These are phyloP conservation scores for Coccomyxa sp. DNA, from an alignment of 139 green algal genomes.

Conservation along the genomic window DNA sequence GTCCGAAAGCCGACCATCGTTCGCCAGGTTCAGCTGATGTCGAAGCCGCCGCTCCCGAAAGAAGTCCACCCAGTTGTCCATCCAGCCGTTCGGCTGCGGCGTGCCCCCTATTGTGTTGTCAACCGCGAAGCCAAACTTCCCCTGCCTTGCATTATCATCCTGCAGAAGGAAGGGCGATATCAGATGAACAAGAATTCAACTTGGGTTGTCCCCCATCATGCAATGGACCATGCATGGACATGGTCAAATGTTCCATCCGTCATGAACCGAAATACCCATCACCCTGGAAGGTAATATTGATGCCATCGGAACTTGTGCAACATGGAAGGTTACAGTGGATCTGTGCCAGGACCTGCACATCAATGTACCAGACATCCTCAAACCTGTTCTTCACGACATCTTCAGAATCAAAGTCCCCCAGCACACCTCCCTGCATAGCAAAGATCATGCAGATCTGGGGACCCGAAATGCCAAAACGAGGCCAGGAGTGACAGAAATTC, in stretches of 20 bases:
- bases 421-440: background rate
- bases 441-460: background rate
- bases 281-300: background rate
- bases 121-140: slow-evolving; percentile 85
- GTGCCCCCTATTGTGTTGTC: slow-evolving; percentile 93
- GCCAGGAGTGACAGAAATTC: background rate
- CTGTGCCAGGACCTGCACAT: background rate
- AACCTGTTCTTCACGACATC: background rate
- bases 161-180: slow-evolving; percentile 10
- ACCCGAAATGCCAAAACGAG: background rate
- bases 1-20: slow-evolving; percentile 49
- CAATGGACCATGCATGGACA: background rate
- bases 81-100: slow-evolving; percentile 91
- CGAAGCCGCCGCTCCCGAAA: slow-evolving; percentile 65
- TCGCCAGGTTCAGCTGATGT: slow-evolving; percentile 63
- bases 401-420: background rate
- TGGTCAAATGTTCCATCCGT: background rate
- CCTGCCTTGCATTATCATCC: slow-evolving; percentile 43
- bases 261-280: background rate
- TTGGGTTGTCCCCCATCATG: background rate
- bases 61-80: slow-evolving; percentile 79
- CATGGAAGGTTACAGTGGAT: background rate
- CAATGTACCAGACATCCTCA: background rate
- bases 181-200: background rate
- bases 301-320: background rate